A percentile compares a stretch with the other conserved stretches of the same genome.
These are phyloP conservation scores for Lepiota venenata DNA, from an alignment of 768 basidiomycete genomes.

Conservation along the genomic window DNA sequence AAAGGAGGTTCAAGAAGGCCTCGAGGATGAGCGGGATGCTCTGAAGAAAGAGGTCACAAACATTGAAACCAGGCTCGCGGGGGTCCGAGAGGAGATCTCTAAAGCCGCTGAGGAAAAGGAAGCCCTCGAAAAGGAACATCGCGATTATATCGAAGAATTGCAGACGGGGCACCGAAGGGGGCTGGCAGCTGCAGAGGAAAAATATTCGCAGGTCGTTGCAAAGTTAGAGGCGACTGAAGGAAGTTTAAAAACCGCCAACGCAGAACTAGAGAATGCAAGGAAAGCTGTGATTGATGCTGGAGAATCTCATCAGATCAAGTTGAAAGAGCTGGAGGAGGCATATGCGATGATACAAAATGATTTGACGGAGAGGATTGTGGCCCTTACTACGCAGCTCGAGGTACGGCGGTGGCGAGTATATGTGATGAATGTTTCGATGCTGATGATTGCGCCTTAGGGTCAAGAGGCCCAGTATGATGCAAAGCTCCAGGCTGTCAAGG, in stretches of 20 bases:
- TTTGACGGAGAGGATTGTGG: conserved; percentile 51
- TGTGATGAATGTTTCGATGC: not conserved
- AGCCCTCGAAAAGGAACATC: conserved; percentile 45
- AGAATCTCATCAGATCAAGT: conserved; percentile 42
- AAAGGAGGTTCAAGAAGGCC: conserved; percentile 63
- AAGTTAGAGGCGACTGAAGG: conserved; percentile 44
- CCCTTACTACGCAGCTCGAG: conserved; percentile 60
- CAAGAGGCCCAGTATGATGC: conserved; percentile 67
- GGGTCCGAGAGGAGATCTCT: conserved; percentile 26
- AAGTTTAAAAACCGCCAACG: conserved; percentile 42
- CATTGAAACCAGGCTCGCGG: conserved; percentile 52
- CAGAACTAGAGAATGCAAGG: conserved; percentile 46
- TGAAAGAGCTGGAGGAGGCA: conserved; percentile 51
- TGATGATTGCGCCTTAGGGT: conserved; percentile 36
- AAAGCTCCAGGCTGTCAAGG: conserved; percentile 63
- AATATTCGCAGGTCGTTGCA: conserved; percentile 38
- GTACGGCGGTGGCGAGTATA: conserved; percentile 33
- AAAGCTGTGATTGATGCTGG: conserved; percentile 40
- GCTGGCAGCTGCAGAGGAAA: conserved; percentile 39
- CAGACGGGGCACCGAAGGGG: conserved; percentile 43
- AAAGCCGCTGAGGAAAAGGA: conserved; percentile 45
- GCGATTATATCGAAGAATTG: conserved; percentile 35
- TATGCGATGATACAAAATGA: conserved; percentile 48
- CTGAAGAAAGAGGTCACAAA: conserved; percentile 41
- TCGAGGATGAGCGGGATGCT: conserved; percentile 55